These are phyloP conservation scores for Diaporthe australafricana DNA, from an alignment of 2,329 filamentous ascomycete species.

Conservation along the genomic window DNA sequence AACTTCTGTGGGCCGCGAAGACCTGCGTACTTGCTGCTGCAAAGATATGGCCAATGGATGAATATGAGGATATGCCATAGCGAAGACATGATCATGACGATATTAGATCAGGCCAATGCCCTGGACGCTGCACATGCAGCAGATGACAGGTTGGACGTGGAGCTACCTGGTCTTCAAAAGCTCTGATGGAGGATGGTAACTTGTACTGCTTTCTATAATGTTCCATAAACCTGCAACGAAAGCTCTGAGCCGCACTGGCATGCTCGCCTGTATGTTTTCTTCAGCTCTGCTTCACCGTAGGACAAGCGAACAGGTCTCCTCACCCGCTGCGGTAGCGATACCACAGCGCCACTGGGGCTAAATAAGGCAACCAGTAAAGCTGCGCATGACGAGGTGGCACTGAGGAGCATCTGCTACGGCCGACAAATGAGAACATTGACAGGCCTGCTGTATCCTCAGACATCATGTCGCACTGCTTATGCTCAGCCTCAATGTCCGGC, in stretches of 20 bases:
- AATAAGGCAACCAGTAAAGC: neutral
- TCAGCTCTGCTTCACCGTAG: neutral
- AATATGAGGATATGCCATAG: neutral
- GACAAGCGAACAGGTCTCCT: neutral
- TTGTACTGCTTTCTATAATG: neutral
- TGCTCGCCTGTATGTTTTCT: neutral
- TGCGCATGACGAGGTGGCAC: too few species aligned
- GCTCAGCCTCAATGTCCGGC: too few species aligned
- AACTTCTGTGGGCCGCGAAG: neutral
- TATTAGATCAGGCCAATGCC: neutral
- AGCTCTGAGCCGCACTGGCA: neutral
- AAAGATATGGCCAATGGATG: neutral
- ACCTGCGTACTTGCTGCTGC: neutral
- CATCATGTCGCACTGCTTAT: too few species aligned
- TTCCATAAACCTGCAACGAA: neutral
- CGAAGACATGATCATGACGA: neutral
- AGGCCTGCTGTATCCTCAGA: too few species aligned
- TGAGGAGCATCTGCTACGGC: too few species aligned
- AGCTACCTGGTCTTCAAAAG: neutral
- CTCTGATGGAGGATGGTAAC: neutral
- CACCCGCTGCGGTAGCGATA: neutral
- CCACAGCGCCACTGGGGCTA: neutral
- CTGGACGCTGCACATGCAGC: neutral
- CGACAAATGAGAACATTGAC: too few species aligned
- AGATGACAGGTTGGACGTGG: neutral